Evolutionary conservation across 1,139 yeast genomes (phyloP).

Genomic region (Zygosaccharomyces sapae): DNA sequence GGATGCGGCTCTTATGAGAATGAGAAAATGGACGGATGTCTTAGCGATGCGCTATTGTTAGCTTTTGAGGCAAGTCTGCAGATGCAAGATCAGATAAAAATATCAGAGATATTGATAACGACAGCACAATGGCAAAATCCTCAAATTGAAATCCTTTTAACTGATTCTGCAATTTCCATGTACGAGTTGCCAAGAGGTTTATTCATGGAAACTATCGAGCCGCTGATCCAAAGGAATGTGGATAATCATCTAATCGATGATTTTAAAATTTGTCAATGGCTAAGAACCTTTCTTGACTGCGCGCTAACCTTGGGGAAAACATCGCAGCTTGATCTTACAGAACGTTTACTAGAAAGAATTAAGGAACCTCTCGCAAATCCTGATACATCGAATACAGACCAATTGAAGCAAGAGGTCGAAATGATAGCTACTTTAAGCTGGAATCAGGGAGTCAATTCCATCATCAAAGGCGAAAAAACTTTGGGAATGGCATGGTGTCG

Average conservation of each 20-base stretch:
- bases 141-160: conserved; percentile 7
- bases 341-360: conserved; percentile 6
- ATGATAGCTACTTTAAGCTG: conserved; percentile 24
- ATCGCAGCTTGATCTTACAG: conserved; percentile 5
- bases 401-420: conserved; percentile 19
- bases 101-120: conserved; percentile 7
- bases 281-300: conserved; percentile 10
- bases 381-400: background rate
- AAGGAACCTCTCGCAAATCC: background rate
- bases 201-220: conserved; percentile 7
- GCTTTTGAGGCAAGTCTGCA: conserved; percentile 8
- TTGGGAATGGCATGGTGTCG: conserved; percentile 23
- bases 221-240: conserved; percentile 14
- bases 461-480: conserved; percentile 18
- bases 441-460: conserved; percentile 27
- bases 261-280: conserved; percentile 12
- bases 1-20: conserved; percentile 1
- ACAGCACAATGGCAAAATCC: conserved; percentile 2
- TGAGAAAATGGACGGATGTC: conserved; percentile 7
- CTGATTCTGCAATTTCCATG: conserved; percentile 4
- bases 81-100: conserved; percentile 8
- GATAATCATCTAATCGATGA: conserved; percentile 2
- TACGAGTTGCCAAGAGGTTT: conserved; percentile 6
- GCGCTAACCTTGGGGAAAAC: conserved; percentile 3
- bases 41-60: conserved; percentile 9